Percentiles rank a stretch among this genome's conserved stretches.
Conservation (phyloP, 1,139 yeast genomes). For the Kurtzmaniella natalensis region DNA sequence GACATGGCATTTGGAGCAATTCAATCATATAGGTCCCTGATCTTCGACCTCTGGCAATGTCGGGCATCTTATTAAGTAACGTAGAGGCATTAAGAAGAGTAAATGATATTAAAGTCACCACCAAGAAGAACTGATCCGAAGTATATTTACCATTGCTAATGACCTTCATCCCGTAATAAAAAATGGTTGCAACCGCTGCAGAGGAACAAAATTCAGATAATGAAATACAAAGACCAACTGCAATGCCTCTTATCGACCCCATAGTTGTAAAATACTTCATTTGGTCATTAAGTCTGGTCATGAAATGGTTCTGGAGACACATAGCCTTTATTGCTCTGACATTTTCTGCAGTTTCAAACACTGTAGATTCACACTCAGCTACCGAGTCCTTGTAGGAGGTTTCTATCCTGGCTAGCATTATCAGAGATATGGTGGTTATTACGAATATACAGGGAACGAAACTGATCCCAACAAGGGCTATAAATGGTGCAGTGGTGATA, state of each 20-base stretch:
- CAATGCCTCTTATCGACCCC: slow-evolving; percentile 48
- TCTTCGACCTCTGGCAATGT: slow-evolving; percentile 70
- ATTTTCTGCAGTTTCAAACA: slow-evolving; percentile 56
- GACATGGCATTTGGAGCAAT: slow-evolving; percentile 32
- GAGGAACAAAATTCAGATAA: slow-evolving; percentile 50
- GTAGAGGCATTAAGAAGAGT: slow-evolving; percentile 63
- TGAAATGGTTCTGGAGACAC: slow-evolving; percentile 48
- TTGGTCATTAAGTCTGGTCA: slow-evolving; percentile 23
- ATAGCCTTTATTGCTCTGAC: slow-evolving; percentile 61
- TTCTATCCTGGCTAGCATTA: slow-evolving; percentile 51
- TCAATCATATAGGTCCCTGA: slow-evolving; percentile 56
- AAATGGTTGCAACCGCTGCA: slow-evolving; percentile 62
- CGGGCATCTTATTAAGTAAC: slow-evolving; percentile 64
- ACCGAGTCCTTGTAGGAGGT: slow-evolving; percentile 53
- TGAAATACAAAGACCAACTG: slow-evolving; percentile 63
- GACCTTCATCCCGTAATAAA: slow-evolving; percentile 73
- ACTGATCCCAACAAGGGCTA: slow-evolving; percentile 75
- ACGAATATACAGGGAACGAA: slow-evolving; percentile 60
- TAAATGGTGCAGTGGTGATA: slow-evolving; percentile 75
- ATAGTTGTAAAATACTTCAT: slow-evolving; percentile 22
- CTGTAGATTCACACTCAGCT: slow-evolving; percentile 48
- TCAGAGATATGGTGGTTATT: slow-evolving; percentile 50
- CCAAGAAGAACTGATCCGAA: slow-evolving; percentile 56
- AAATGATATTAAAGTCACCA: slow-evolving; percentile 68
- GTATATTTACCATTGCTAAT: slow-evolving; percentile 55